Base-by-base conservation (phyloP, 192 early-diverging fungal species). In the Linnemannia hyalina region DNA sequence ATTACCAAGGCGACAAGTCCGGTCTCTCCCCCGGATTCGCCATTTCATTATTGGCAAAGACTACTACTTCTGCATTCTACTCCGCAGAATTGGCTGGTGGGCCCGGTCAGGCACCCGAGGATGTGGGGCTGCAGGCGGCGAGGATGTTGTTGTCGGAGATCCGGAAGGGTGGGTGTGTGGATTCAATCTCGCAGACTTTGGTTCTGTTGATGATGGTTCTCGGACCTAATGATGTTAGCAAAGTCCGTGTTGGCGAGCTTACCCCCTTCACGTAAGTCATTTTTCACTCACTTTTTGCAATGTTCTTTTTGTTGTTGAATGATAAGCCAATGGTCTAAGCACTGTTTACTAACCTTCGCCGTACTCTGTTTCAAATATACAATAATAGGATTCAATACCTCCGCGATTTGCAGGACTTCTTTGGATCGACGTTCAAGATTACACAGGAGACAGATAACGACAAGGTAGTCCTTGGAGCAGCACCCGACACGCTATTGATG, bases 1-100 rank as follows among this genome's bases (percentile, higher is more conserved):
- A 98, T 68, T 99, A 96, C 88, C 97, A 97, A 83, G 98, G 98
- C n/a, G 95, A 94, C 11, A 97, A 99, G 78, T 94, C 95, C 23
- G 98, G 98, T 46, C 88, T 94, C 80, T 97, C 95, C 60, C 97
- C 98, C 23, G 98, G 98, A 11, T 99, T 98, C 83, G 97, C 95
- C 2, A 88, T 98, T 35, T 95, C 95, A 36, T 87, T 99, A 57
- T 97, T 99, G 6, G 98, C 97, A 9, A 97, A 99, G 88, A 93
- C 96, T 7, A 98, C 95, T 0, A 97, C 95, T 0, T 95, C 95
- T 3, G 95, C 88, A 3, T 90, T 98, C 60, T 89, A 97, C 75
- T 96, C 95, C 20, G 95, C 97, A 41, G 98, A 99, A 86, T 91
- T 95, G 78, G 94, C 95, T 15, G 97, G 96, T 47, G 92, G 92